Evolutionary conservation across 768 basidiomycete species (phyloP).

Genomic region (Scleroderma citrinum): DNA sequence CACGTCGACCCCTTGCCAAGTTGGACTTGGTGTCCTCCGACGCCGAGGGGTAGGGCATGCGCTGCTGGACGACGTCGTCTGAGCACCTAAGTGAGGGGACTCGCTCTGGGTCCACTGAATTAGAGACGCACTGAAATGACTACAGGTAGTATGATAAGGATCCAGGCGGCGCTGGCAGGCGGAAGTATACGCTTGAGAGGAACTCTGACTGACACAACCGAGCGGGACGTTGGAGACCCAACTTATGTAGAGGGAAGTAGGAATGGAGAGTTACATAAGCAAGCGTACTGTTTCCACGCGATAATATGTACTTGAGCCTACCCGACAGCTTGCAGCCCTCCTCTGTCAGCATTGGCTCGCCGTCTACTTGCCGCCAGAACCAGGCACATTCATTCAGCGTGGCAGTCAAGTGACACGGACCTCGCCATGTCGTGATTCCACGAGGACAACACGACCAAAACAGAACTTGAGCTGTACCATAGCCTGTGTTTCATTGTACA

Average conservation of each 20-base stretch:
- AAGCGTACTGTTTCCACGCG: background rate
- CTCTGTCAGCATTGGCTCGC: too few relatives aligned
- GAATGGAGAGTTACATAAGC: background rate
- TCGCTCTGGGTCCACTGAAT: background rate
- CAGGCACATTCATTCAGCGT: too few relatives aligned
- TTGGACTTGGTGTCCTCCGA: conserved; percentile 52
- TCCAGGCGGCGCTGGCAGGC: background rate
- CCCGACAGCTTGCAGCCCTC: too few relatives aligned
- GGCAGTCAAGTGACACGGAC: too few relatives aligned
- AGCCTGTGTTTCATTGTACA: background rate
- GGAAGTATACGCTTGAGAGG: background rate
- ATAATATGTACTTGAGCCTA: too few relatives aligned
- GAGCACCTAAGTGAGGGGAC: conserved; percentile 12
- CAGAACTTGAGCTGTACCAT: background rate
- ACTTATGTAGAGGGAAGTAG: too few relatives aligned
- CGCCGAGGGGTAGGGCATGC: conserved; percentile 39
- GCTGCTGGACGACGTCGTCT: conserved; percentile 24
- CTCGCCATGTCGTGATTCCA: background rate
- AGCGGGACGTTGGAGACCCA: too few relatives aligned
- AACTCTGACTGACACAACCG: too few relatives aligned
- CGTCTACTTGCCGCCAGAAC: too few relatives aligned
- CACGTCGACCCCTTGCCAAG: conserved; percentile 33
- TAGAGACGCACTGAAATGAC: background rate
- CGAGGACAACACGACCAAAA: background rate
- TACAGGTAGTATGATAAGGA: background rate